Base-by-base conservation (phyloP, 768 basidiomycete genomes). In the Boletus vinaceobasis region DNA sequence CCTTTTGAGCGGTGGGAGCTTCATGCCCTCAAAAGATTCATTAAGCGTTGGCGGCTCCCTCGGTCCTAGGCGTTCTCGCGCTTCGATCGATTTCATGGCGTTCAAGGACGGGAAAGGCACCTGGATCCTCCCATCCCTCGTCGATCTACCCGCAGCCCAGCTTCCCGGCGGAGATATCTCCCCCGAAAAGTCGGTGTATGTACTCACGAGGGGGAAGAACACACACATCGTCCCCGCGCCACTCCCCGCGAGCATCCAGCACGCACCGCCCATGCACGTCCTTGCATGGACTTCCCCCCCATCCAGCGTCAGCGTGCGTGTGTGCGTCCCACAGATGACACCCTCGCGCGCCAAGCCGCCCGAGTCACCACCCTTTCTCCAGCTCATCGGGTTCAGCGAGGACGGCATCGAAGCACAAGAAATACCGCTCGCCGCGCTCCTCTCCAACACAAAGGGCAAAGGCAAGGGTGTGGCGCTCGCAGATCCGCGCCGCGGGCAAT, bases 341-440 rank as follows among this genome's bases (percentile, higher is more conserved):
- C 13, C 46, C n/a, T 11, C 56, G 19, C 55, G 51, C 43, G 14
- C 39, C 51, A 48, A 29, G 27, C 4, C 36, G 1, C 33, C 23
- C 32, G n/a, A 33, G 7, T 43, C 63, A 14, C 47, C 62, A 1
- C 78, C 81, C 9, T 78, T 81, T 60, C 69, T 93, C 43, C 91
- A 93, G 65, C 67, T 91, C 35, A 73, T 88, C 43, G 85, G 82
- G 17, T 81, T 92, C 48, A 77, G 84, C 23, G 85, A 86, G 50
- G 78, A 82, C 52, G 90, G 90, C 11, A 60, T 93, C 15, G 90
- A 93, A 65, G 79, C 85, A 3, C 84, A 87, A 57, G 91, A 93
- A 68, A 66, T 86, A 31, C 69, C 80, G 1, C 68, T 90, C 11
- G 68, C 79, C 10, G 77, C 78, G 51, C 67, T 89, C 43, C 58